These are phyloP conservation scores for Diplodia corticola DNA, from an alignment of 2,329 filamentous ascomycete species.

Conservation along the genomic window DNA sequence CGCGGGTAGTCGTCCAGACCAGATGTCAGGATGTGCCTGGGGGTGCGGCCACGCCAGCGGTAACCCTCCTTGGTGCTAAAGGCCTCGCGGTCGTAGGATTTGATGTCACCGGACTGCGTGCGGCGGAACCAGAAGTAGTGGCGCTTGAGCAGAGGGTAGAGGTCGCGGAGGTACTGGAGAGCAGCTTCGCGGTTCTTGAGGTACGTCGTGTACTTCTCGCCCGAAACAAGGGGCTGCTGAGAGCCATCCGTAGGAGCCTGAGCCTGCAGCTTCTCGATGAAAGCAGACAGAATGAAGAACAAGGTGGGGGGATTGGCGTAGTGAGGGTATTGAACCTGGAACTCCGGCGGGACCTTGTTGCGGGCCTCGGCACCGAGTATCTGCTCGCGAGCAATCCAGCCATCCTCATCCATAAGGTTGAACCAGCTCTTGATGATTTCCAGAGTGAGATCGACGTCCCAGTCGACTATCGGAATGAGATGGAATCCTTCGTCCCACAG, in stretches of 20 bases:
- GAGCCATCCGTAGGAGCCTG: slow-evolving; percentile 36
- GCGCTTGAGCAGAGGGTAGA: slow-evolving; percentile 84
- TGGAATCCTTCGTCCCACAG: slow-evolving; percentile 99
- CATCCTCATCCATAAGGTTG: slow-evolving; percentile 91
- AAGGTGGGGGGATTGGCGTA: slow-evolving; percentile 96
- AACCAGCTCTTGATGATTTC: slow-evolving; percentile 96
- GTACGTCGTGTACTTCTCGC: slow-evolving; percentile 62
- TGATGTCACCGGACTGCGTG: slow-evolving; percentile 87
- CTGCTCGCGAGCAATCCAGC: slow-evolving; percentile 96
- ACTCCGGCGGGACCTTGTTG: slow-evolving; percentile 90
- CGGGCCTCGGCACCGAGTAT: slow-evolving; percentile 89
- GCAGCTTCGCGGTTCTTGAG: slow-evolving; percentile 68
- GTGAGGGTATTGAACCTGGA: slow-evolving; percentile 93
- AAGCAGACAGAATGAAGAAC: slow-evolving; percentile 82
- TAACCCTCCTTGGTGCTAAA: slow-evolving; percentile 91
- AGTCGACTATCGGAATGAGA: slow-evolving; percentile 84
- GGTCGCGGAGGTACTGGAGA: slow-evolving; percentile 67
- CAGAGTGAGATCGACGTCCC: slow-evolving; percentile 83
- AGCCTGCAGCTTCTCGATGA: slow-evolving; percentile 73
- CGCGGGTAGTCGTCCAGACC: slow-evolving; percentile 96
- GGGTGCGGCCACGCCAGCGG: slow-evolving; percentile 88
- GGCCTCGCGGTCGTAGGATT: slow-evolving; percentile 84
- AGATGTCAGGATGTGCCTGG: slow-evolving; percentile 84
- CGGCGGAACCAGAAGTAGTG: slow-evolving; percentile 95
- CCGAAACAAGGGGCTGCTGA: slow-evolving; percentile 42